Evolutionary conservation across 2,329 filamentous ascomycete species (phyloP).

Genomic region (Massarina eburnea): DNA sequence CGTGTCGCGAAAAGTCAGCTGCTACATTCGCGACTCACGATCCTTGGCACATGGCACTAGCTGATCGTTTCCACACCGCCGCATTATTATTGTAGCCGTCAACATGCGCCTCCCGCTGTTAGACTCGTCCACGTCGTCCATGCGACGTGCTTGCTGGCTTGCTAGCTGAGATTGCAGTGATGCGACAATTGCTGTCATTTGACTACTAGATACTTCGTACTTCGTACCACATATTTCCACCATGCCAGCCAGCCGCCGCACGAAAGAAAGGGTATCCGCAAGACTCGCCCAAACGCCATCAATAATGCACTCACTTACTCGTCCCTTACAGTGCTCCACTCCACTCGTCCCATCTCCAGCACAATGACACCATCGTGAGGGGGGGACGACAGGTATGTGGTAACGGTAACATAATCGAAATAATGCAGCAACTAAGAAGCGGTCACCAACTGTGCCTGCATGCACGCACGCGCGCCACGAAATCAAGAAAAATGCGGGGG

Average conservation of each 20-base stretch:
- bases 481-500: conserved; percentile 36
- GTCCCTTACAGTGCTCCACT: conserved; percentile 7
- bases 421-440: conserved; percentile 11
- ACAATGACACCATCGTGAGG: neutral
- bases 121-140: conserved; percentile 2
- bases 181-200: no score
- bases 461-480: neutral
- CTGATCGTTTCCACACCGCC: neutral
- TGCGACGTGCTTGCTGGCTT: neutral
- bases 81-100: conserved; percentile 5
- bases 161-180: no score
- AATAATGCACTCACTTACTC: conserved; percentile 25
- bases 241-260: conserved; percentile 16
- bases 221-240: neutral
- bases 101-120: conserved; percentile 6
- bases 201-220: neutral
- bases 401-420: conserved; percentile 35
- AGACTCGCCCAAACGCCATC: conserved; percentile 41
- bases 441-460: conserved; percentile 1
- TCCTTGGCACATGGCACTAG: conserved; percentile 12
- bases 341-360: conserved; percentile 9
- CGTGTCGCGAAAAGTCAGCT: neutral
- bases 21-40: conserved; percentile 9
- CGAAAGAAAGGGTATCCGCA: conserved; percentile 39
- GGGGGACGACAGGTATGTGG: conserved; percentile 23